A percentile compares a stretch with the other conserved stretches of the same genome.
Conservation (phyloP, 2,329 filamentous ascomycete species). For the Sordariomycetes sp. region DNA sequence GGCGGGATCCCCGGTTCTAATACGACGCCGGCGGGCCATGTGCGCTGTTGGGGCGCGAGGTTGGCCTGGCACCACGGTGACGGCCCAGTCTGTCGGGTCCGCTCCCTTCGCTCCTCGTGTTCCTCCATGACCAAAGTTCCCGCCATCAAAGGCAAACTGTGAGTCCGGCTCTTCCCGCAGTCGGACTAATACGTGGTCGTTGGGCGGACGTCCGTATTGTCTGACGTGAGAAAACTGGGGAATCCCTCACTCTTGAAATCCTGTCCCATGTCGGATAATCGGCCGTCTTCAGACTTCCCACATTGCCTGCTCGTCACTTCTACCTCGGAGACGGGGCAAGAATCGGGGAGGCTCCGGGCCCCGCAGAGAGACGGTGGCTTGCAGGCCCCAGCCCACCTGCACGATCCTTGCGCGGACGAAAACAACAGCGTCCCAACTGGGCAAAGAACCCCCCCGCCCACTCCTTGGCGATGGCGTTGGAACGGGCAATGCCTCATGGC, state of each 20-base stretch:
- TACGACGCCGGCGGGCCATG: no score
- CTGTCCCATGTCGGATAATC: neutral
- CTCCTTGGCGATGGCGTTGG: no score
- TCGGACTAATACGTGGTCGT: no score
- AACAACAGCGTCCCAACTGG: no score
- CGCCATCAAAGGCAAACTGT: no score
- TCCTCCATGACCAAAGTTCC: no score
- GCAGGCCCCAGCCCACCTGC: neutral
- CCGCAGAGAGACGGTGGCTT: neutral
- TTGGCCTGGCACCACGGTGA: neutral
- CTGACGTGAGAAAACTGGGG: neutral
- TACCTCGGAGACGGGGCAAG: neutral
- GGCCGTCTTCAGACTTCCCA: neutral
- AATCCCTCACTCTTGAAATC: neutral
- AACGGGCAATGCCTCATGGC: no score
- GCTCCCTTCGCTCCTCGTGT: neutral
- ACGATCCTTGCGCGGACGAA: neutral
- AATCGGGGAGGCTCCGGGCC: neutral
- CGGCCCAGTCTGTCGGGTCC: neutral
- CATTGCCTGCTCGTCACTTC: neutral
- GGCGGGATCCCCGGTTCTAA: no score
- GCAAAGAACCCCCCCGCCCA: no score
- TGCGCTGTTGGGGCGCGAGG: neutral
- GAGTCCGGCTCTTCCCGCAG: no score
- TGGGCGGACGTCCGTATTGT: neutral